Evolutionary conservation across 2,329 filamentous ascomycete genomes (phyloP), one percentile per base, ranked within the genome.

Genomic region (Aspergillus novofumigatus): DNA sequence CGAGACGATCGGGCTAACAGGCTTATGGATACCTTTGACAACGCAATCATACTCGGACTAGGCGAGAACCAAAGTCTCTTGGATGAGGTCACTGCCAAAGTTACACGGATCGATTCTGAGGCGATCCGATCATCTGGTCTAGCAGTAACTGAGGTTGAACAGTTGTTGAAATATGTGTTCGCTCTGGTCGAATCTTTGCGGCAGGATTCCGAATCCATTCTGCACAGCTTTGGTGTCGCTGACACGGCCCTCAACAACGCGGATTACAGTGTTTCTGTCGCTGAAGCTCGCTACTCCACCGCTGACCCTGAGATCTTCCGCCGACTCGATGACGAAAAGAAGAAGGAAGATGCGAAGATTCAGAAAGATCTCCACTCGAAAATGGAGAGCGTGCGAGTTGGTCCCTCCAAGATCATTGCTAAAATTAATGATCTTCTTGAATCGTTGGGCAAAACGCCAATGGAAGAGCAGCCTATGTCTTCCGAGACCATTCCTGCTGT

Each of bases 211-310:
- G 77, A 79, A 59, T 72, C 74, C 8, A 77, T 80, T 28, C 68
- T 81, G 17, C 73, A 70, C 45, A 74, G 70, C 23, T 82, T 83
- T 50, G 78, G 78, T 47, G 67, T 72, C 17, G 75, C 80, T 3
- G 82, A 84, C 59, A 73, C 77, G 51, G 67, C 74, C 5, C 73
- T 83, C 55, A 83, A 83, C 57, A 73, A 79, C 25, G 77, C 80
- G 1, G 80, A 82, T 56, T 80, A 82, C 53, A 77, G 78, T 49
- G 77, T 83, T 21, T 80, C 80, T n/a, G 78, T 83, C 51, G 79
- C 80, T 38, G 77, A 81, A 62, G 82, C 80, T 2, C 75, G 72
- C 52, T 75, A 77, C 38, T 73, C 79, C 20, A 75, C 77, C 50
- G 74, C 76, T 0, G 74, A 77, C 21, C 56, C 70, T 3, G 72